Conservation (phyloP, 163 green algal genomes). For the Scenedesmus sp. region DNA sequence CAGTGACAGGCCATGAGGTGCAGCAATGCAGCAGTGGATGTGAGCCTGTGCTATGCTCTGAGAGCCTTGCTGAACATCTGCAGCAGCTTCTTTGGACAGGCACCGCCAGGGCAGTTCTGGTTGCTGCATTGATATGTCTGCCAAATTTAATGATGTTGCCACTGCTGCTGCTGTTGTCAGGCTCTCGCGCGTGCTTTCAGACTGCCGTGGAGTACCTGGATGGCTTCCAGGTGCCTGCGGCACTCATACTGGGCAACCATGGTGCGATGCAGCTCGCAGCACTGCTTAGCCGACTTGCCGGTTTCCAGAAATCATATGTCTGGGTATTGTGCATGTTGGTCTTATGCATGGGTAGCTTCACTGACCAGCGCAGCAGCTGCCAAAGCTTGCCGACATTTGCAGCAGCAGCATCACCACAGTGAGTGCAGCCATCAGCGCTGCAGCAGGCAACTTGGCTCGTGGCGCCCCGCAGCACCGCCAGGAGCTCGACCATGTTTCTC, state of each 20-base stretch:
- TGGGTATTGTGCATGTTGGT: too few relatives aligned
- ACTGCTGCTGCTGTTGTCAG: constrained; percentile 32
- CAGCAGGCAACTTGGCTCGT: neutral
- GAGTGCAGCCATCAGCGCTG: neutral
- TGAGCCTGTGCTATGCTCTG: neutral
- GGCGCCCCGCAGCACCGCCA: neutral
- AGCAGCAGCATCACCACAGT: neutral
- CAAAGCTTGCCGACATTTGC: neutral
- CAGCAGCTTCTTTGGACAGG: neutral
- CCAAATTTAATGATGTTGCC: neutral
- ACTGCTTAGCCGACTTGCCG: too few relatives aligned
- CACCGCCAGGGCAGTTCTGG: neutral
- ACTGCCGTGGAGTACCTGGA: constrained; percentile 58
- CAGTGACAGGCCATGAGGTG: neutral
- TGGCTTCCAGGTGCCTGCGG: constrained; percentile 56
- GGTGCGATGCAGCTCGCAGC: constrained; percentile 38
- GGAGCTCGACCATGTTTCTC: too few relatives aligned
- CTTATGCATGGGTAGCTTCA: too few relatives aligned
- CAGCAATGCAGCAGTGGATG: neutral
- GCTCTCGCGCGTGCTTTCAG: constrained; percentile 76
- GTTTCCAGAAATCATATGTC: too few relatives aligned
- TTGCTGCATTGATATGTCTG: neutral
- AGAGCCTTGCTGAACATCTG: neutral
- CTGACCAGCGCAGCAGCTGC: neutral
- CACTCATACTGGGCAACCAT: constrained; percentile 82